A percentile compares a stretch with the other conserved stretches of the same genome.
Evolutionary conservation across 2,329 filamentous ascomycete species (phyloP).

Genomic region (Beauveria sp.): DNA sequence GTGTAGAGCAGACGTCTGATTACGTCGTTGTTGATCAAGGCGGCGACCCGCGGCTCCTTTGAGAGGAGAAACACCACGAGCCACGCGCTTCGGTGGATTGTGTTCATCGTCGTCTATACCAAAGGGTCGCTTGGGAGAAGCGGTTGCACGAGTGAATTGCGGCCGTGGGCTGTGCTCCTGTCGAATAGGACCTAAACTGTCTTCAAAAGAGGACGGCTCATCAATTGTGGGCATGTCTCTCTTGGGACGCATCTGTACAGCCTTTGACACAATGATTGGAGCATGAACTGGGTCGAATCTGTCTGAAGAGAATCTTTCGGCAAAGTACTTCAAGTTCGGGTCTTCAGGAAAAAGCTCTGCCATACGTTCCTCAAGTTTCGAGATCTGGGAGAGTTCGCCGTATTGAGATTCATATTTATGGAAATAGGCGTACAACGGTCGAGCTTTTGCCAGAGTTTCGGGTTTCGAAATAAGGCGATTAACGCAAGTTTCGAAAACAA

Average conservation of each 20-base stretch:
- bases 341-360: slow-evolving; percentile 87
- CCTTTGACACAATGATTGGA: slow-evolving; percentile 76
- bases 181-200: slow-evolving; percentile 33
- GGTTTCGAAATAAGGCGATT: slow-evolving; percentile 72
- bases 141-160: slow-evolving; percentile 38
- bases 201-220: slow-evolving; percentile 35
- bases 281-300: slow-evolving; percentile 76
- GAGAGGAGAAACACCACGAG: slow-evolving; percentile 82
- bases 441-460: slow-evolving; percentile 66
- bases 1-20: slow-evolving; percentile 61
- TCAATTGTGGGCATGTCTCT: slow-evolving; percentile 48
- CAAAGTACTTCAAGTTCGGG: slow-evolving; percentile 66
- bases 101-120: slow-evolving; percentile 64
- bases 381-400: slow-evolving; percentile 84
- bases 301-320: slow-evolving; percentile 61
- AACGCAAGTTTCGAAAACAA: slow-evolving; percentile 92
- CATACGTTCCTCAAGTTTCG: slow-evolving; percentile 89
- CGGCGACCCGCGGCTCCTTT: slow-evolving; percentile 85
- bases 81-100: slow-evolving; percentile 75
- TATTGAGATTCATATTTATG: slow-evolving; percentile 94
- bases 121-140: slow-evolving; percentile 56
- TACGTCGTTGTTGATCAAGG: slow-evolving; percentile 67
- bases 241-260: slow-evolving; percentile 66
- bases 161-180: slow-evolving; percentile 39
- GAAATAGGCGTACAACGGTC: slow-evolving; percentile 82